Evolutionary conservation across 139 green algal species (phyloP), one percentile per base, ranked within the genome.

Genomic region (Edaphochlamys debaryana): DNA sequence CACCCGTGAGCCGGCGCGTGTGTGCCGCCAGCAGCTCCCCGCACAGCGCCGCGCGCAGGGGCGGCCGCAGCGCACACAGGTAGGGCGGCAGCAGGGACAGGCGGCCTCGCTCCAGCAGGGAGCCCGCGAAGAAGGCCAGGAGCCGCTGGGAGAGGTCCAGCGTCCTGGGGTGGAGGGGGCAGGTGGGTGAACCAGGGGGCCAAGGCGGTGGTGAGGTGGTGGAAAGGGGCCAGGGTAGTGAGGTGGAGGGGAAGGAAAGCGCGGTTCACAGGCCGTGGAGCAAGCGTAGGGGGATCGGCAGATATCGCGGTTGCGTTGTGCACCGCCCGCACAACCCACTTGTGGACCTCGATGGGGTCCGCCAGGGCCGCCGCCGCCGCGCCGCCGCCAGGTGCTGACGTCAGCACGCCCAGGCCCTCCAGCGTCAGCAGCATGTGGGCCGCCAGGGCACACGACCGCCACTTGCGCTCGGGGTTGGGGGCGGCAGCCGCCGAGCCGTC

Each of bases 401-500:
- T 30, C 48, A 91, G 54, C 56, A 94, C 79, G 41, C 86, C 88
- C 73, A 95, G 82, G 0, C 84, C 89, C 80, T 89, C 86, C 77
- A 96, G 72, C 30, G 72, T 58, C 48, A 96, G 85, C 68, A 91
- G 87, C 72, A 93, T 84, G 87, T 96, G 93, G 29, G 92, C 92
- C 27, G 72, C 89, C 84, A 95, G 94, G 29, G 82, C 56, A 19
- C 45, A 67, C 13, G 37, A 40, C 52, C 87, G 75, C 82, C 73
- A 66, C 4, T 64, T 48, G 13, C 82, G 73, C 82, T 71, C 69
- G n/a, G 56, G n/a, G 60, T 54, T 52, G 56, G 48, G 7, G 13
- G 11, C 69, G 63, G 25, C 54, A 20, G 48, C 54, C 52, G 32
- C 66, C 45, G 7, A 11, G 45, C 13, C 17, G 36, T 38, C 62